Percentiles rank a stretch among this genome's conserved stretches.
These are phyloP conservation scores for Nemania serpens DNA, from an alignment of 2,329 filamentous ascomycete species.

Conservation along the genomic window DNA sequence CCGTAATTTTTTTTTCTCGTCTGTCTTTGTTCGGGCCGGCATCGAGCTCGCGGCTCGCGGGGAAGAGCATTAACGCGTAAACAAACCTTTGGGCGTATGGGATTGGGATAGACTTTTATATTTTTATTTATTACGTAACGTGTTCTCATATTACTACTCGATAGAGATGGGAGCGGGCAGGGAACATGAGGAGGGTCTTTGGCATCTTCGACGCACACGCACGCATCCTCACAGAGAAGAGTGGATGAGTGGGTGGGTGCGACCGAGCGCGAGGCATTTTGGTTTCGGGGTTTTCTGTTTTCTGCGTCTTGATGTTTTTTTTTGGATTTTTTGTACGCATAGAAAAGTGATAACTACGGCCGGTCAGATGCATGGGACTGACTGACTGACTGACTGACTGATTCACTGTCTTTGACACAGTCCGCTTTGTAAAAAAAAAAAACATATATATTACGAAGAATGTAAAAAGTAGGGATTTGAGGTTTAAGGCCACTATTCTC, in stretches of 20 bases:
- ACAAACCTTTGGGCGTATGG: slow-evolving; percentile 4
- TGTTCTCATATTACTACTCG: not conserved
- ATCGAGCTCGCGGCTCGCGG: not conserved
- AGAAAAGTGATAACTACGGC: slow-evolving; percentile 2
- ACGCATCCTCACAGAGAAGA: not conserved
- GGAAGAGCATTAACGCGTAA: slow-evolving; percentile 10
- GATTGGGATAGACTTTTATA: slow-evolving; percentile 21
- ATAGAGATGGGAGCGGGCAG: not conserved
- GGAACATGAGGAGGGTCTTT: not conserved
- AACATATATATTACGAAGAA: slow-evolving; percentile 4
- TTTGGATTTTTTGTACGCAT: no score
- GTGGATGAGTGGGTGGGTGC: not conserved
- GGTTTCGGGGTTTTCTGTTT: not conserved
- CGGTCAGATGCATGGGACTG: not conserved
- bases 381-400: no score
- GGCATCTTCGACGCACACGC: not conserved
- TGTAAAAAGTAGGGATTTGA: slow-evolving; percentile 8
- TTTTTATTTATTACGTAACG: not conserved
- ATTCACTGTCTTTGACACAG: no score
- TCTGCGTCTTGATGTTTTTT: no score
- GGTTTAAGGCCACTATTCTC: not conserved
- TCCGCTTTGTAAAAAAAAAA: no score
- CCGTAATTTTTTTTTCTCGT: slow-evolving; percentile 12
- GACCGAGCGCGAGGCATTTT: not conserved
- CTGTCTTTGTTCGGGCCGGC: not conserved